Base-by-base conservation (phyloP, 192 early-diverging fungal genomes). In the Entomortierella beljakovae region DNA sequence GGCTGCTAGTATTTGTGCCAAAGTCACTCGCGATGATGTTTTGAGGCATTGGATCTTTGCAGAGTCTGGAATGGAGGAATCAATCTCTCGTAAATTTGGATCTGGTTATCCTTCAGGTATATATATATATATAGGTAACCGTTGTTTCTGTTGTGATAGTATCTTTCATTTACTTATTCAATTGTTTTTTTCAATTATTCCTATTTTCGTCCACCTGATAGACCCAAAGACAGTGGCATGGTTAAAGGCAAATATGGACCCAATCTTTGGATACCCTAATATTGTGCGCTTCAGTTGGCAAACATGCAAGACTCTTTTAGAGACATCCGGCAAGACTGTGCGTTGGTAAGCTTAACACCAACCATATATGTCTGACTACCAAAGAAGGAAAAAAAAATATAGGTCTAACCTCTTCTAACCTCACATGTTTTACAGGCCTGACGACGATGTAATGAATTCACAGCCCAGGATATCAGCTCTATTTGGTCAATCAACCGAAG, bases 201-300 rank as follows among this genome's bases (percentile, higher is more conserved):
- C 54, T 55, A 10, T 7, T 5, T 18, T 55, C 32, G 6, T 8
- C 26, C n/a, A 16, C 10, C 18, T 48, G 28, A 16, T 70, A 88
- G 97, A 99, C 82, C 96, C 97, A 0, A 94, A 94, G 61, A 99
- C 98, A 0, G 85, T 93, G 0, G 68, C 80, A 32, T 99, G 98
- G 98, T 74, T 99, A 18, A 87, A 89, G 33, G 63, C 85, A 0
- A 89, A 91, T 61, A 72, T 94, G 33, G 95, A 97, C 61, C 84
- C 81, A 0, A 88, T 99, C 3, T 99, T 99, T 88, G 98, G 96
- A 0, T 99, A 88, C 79, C 98, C 98, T 0, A 88, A 86, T 11
- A 81, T 98, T 29, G 91, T 97, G 13, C 90, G 98, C 16, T 99
- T 99, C 83, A 95, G 94, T 61, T 99, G 98, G 97, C 86, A 91